A percentile compares a stretch with the other conserved stretches of the same genome.
Conservation (phyloP, 164 flowering plant genomes). For the Tinospora cordifolia region DNA sequence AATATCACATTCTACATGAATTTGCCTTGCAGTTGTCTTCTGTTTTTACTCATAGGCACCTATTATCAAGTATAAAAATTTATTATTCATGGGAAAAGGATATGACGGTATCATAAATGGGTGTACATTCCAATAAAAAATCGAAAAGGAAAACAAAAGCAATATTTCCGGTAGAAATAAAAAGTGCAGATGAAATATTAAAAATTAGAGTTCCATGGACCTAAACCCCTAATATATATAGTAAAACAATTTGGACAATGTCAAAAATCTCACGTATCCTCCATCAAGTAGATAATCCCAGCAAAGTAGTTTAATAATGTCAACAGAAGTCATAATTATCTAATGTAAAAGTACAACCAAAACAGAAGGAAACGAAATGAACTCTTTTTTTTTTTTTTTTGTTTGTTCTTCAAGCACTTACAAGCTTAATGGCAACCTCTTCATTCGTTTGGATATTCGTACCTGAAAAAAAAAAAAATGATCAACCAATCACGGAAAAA, state of each 20-base stretch:
- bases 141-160: neutral
- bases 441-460: constrained; percentile 81
- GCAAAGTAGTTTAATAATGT: neutral
- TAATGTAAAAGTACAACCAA: neutral
- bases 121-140: no score
- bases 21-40: no score
- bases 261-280: no score
- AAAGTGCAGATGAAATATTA: neutral
- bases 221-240: neutral
- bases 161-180: neutral
- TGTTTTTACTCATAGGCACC: no score
- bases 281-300: no score
- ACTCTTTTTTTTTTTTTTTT: neutral
- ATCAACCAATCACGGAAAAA: neutral
- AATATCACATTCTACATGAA: no score
- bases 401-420: constrained; percentile 25
- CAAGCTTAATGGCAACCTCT: constrained; percentile 89
- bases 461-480: constrained; percentile 31
- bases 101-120: no score
- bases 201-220: neutral
- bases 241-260: no score
- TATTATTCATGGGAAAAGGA: no score
- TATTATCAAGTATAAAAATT: no score
- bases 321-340: no score
- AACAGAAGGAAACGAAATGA: neutral